Evolutionary conservation across 148 eudicot species (phyloP).

Genomic region (Vaccinium corymbosum): DNA sequence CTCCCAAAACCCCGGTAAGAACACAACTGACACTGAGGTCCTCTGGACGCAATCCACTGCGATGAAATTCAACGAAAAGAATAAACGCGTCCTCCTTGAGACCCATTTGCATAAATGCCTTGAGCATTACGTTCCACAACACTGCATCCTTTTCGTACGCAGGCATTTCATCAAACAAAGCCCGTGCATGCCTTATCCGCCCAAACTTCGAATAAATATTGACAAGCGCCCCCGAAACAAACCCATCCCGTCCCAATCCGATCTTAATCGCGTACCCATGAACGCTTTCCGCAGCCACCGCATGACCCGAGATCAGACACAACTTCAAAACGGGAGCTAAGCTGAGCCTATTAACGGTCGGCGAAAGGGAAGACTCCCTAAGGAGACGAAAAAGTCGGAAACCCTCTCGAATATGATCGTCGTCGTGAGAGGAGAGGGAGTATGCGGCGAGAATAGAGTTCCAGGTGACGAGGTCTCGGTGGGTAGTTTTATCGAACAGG

Average conservation of each 20-base stretch:
- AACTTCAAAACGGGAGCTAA: slow-evolving; percentile 28
- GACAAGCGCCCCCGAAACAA: slow-evolving; percentile 28
- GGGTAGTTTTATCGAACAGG: slow-evolving; percentile 17
- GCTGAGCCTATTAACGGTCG: slow-evolving; percentile 10
- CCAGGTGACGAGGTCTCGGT: slow-evolving; percentile 22
- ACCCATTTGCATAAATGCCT: slow-evolving; percentile 14
- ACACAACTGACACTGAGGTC: slow-evolving; percentile 18
- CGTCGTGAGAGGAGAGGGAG: neutral
- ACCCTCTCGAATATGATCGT: slow-evolving; percentile 12
- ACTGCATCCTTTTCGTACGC: slow-evolving; percentile 22
- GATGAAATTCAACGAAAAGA: slow-evolving; percentile 23
- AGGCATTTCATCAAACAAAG: slow-evolving; percentile 22
- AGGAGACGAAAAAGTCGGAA: slow-evolving; percentile 20
- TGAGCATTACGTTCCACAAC: slow-evolving; percentile 31
- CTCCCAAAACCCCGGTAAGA: slow-evolving; percentile 13
- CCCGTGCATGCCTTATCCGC: slow-evolving; percentile 15
- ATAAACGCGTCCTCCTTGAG: slow-evolving; percentile 15
- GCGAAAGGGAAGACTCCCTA: neutral
- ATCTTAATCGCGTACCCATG: slow-evolving; percentile 24
- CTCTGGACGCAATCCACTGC: slow-evolving; percentile 15
- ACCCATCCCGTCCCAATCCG: slow-evolving; percentile 22
- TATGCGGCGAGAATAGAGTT: slow-evolving; percentile 23
- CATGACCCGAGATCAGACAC: slow-evolving; percentile 17
- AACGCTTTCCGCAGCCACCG: slow-evolving; percentile 18
- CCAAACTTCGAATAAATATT: slow-evolving; percentile 24